phyloP scores from a whole-genome alignment of 2,329 filamentous ascomycete genomes.

The Juglanconis oblonga region DNA sequence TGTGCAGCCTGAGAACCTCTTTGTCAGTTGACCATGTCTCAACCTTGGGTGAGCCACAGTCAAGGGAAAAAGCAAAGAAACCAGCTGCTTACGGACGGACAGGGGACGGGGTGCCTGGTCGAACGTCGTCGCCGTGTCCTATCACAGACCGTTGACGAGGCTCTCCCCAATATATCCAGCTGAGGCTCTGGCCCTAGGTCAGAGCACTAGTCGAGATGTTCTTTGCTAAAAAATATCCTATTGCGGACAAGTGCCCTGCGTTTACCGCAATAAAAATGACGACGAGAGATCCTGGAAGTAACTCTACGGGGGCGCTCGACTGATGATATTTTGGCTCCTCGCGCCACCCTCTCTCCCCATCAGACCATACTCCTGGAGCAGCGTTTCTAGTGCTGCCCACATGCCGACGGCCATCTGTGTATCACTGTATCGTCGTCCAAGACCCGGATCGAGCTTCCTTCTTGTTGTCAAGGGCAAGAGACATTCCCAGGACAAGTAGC shows the following conservation, averaged over 20 bases:
- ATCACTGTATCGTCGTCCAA: neutral
- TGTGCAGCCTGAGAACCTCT: neutral
- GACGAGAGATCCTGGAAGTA: neutral
- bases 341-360: neutral
- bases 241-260: neutral
- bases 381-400: neutral
- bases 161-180: slow-evolving; percentile 1
- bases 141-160: slow-evolving; percentile 10
- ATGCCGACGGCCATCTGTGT: neutral
- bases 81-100: neutral
- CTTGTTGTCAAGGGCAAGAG: neutral
- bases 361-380: neutral
- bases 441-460: neutral
- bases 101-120: neutral
- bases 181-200: slow-evolving; percentile 12
- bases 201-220: neutral
- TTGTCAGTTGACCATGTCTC: slow-evolving; percentile 6
- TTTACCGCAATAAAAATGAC: neutral
- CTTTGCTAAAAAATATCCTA: slow-evolving; percentile 3
- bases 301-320: neutral
- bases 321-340: neutral
- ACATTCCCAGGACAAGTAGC: neutral
- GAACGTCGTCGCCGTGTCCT: slow-evolving; percentile 4
- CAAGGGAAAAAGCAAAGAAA: neutral
- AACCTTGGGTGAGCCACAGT: neutral